A percentile compares a stretch with the other conserved stretches of the same genome.
phyloP scores from a whole-genome alignment of 192 early-diverging fungal genomes.

The Dissophora ornata region DNA sequence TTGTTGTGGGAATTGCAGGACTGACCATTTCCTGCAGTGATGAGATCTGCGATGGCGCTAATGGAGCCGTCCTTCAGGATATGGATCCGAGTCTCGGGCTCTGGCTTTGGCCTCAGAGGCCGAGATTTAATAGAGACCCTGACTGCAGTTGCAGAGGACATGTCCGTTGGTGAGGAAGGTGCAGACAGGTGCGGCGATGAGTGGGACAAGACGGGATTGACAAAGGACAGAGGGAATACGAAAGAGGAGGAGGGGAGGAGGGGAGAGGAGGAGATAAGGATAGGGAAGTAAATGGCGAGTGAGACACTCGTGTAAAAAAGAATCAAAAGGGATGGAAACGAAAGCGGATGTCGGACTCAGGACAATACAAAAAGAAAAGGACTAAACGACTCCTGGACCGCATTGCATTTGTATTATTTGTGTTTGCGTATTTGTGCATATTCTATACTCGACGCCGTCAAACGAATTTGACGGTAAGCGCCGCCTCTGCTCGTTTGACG shows the following conservation, averaged over 20 bases:
- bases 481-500: not conserved
- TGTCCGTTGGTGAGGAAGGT: not conserved
- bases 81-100: conserved; percentile 44
- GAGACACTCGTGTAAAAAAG: too few relatives aligned
- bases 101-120: conserved; percentile 32
- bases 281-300: not conserved
- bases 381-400: too few relatives aligned
- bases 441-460: not conserved
- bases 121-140: conserved; percentile 37
- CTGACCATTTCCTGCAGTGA: conserved; percentile 52
- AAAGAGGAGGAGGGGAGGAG: not conserved
- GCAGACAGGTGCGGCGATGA: not conserved
- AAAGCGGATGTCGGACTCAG: too few relatives aligned
- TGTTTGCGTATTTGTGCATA: not conserved
- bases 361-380: too few relatives aligned
- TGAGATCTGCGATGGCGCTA: conserved; percentile 54
- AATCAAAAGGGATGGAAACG: too few relatives aligned
- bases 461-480: not conserved
- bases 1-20: not conserved
- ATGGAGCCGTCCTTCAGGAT: conserved; percentile 39
- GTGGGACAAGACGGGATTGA: not conserved
- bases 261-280: not conserved
- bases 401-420: too few relatives aligned
- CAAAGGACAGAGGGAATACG: not conserved
- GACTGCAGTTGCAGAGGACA: conserved; percentile 7